These are phyloP conservation scores for Spongiforma sp. DNA, from an alignment of 1,284 basidiomycete species.

Conservation along the genomic window DNA sequence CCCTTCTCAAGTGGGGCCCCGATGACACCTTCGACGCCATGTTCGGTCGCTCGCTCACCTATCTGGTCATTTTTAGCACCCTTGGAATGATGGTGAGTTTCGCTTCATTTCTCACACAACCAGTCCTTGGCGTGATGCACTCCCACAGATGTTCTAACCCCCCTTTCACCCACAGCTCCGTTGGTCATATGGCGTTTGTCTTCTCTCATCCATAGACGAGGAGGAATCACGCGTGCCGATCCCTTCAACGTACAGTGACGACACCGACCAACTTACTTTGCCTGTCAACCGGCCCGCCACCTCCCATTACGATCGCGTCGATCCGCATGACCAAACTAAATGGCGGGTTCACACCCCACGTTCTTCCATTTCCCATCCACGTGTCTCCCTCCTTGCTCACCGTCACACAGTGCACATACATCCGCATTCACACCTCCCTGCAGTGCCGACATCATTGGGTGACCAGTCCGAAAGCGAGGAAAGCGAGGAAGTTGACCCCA, in stretches of 20 bases:
- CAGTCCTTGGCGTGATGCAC: background rate
- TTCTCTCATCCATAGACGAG: slow-evolving; percentile 78
- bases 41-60: slow-evolving; percentile 92
- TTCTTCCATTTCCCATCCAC: slow-evolving; percentile 3
- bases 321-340: background rate
- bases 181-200: slow-evolving; percentile 86
- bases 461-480: slow-evolving; percentile 32
- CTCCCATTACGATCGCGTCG: background rate
- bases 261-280: background rate
- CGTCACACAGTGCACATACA: background rate
- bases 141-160: background rate
- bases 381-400: background rate
- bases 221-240: slow-evolving; percentile 25
- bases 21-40: slow-evolving; percentile 87
- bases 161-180: slow-evolving; percentile 63
- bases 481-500: slow-evolving; percentile 21
- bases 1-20: slow-evolving; percentile 81
- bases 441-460: slow-evolving; percentile 28
- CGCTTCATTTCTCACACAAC: too few species aligned
- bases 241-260: slow-evolving; percentile 12
- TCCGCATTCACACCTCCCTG: slow-evolving; percentile 25
- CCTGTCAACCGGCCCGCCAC: background rate
- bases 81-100: slow-evolving; percentile 84
- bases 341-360: background rate
- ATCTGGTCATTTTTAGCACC: slow-evolving; percentile 92